Conservation (phyloP, 2,329 filamentous ascomycete species). For the Beauveria bassiana region DNA sequence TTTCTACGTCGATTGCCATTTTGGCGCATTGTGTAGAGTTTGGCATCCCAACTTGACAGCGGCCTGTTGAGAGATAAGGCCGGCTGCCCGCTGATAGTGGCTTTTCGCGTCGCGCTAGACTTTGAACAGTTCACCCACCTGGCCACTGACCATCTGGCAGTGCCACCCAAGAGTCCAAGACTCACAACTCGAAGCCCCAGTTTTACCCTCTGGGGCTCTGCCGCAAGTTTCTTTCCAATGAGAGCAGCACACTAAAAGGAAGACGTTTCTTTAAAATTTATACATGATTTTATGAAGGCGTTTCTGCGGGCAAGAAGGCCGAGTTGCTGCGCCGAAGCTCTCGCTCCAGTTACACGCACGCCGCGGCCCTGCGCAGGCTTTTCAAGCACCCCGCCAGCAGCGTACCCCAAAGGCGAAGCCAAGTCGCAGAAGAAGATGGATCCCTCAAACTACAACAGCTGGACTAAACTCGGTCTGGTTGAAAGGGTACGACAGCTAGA, state of each 20-base stretch:
- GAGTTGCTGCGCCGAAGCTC: constrained; percentile 1
- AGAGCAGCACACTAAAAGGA: not conserved
- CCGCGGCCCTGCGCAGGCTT: not conserved
- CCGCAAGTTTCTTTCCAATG: constrained; percentile 2
- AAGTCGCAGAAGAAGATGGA: constrained; percentile 20
- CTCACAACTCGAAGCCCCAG: not conserved
- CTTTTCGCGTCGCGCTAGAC: constrained; percentile 1
- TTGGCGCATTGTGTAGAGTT: constrained; percentile 3
- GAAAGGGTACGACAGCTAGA: constrained; percentile 62
- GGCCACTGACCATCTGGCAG: not conserved
- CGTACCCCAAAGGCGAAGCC: constrained; percentile 1
- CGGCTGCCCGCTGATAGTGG: not conserved
- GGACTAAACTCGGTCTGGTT: constrained; percentile 62
- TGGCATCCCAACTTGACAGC: not conserved
- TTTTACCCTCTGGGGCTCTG: constrained; percentile 8
- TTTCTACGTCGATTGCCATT: constrained; percentile 36
- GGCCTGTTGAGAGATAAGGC: constrained; percentile 3
- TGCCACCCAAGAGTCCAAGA: not conserved
- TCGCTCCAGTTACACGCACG: not conserved
- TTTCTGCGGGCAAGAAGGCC: constrained; percentile 1
- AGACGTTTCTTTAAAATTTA: not conserved
- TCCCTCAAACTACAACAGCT: constrained; percentile 49
- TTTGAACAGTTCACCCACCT: not conserved
- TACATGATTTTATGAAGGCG: constrained; percentile 7
- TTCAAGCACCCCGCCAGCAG: not conserved